Evolutionary conservation across 768 basidiomycete species (phyloP), one percentile per base, ranked within the genome.

Genomic region (Hirschioporus abietinus): DNA sequence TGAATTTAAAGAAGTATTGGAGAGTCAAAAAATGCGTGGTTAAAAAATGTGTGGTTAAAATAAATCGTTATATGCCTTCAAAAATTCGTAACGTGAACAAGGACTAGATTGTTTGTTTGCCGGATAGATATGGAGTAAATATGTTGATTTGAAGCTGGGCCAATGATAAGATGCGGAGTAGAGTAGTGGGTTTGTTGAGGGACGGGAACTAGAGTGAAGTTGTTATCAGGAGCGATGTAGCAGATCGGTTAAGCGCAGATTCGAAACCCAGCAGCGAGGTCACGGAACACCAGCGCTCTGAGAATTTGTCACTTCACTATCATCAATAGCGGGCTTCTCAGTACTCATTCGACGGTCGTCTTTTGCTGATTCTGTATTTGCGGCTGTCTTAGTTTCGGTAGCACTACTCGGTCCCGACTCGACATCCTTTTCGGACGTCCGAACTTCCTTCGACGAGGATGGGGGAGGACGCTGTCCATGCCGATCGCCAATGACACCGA

Each of bases 401-500:
- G 42, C 42, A 10, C 20, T 1, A 52, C 15, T 36, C 15, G 7
- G n/a, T 36, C 35, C 35, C 4, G 42, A 15, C 42, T 52, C 42
- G 3, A 52, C 12, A 10, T 52, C 42, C 20, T 52, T 52, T 15
- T 52, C 42, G 20, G 42, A 52, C 12, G 6, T 3, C 20, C 12
- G 42, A 10, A 3, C 42, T 20, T 52, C 20, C 42, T 30, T 30
- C 30, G 30, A 3, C 30, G 30, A 8, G 30, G 4, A 3, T 3
- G 42, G 42, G 5, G 42, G 15, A 52, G 42, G 42, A 10, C 20
- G 42, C 42, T 52, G 42, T 52, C 42, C 42, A 52, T 52, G 42
- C 12, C 42, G 42, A 64, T 78, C 72, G 15, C 82, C 82, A 18
- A 84, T 76, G 24, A 82, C 66, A 24, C 82, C 82, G 17, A 79